Evolutionary conservation across 768 basidiomycete species (phyloP).

Genomic region (Macrolepiota fuliginosa): DNA sequence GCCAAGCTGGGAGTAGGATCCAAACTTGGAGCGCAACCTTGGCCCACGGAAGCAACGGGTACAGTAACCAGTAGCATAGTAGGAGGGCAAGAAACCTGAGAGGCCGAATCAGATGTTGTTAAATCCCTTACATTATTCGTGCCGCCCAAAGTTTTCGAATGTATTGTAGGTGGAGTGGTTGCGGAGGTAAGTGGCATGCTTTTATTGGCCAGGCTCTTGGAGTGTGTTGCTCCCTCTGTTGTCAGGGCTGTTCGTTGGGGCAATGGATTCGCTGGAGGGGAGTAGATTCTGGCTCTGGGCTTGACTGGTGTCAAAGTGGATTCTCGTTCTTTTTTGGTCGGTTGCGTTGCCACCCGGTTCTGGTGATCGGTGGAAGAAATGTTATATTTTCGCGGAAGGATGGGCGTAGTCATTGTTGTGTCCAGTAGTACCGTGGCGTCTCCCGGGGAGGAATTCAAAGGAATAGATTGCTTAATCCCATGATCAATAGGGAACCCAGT

Average conservation of each 20-base stretch:
- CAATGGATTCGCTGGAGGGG: not conserved
- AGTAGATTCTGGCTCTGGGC: too few relatives aligned
- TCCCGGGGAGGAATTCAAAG: not conserved
- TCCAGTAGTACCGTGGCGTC: not conserved
- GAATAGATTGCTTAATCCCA: not conserved
- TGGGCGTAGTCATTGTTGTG: not conserved
- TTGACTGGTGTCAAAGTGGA: not conserved
- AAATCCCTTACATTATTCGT: not conserved
- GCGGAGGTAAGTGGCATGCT: not conserved
- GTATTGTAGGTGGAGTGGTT: not conserved
- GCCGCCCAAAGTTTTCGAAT: not conserved
- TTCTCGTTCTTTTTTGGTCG: not conserved
- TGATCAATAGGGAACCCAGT: not conserved
- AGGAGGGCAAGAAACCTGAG: not conserved
- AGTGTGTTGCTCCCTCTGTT: not conserved
- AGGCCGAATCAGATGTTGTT: not conserved
- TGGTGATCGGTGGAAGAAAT: not conserved
- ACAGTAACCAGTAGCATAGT: not conserved
- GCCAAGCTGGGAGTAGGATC: not conserved
- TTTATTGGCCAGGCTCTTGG: not conserved
- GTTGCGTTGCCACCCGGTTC: not conserved
- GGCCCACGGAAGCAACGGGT: not conserved
- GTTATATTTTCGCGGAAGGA: not conserved
- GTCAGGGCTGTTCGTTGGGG: not conserved
- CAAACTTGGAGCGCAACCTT: not conserved